Conservation (phyloP, 495 filamentous ascomycete species). For the Cenococcum geophilum region DNA sequence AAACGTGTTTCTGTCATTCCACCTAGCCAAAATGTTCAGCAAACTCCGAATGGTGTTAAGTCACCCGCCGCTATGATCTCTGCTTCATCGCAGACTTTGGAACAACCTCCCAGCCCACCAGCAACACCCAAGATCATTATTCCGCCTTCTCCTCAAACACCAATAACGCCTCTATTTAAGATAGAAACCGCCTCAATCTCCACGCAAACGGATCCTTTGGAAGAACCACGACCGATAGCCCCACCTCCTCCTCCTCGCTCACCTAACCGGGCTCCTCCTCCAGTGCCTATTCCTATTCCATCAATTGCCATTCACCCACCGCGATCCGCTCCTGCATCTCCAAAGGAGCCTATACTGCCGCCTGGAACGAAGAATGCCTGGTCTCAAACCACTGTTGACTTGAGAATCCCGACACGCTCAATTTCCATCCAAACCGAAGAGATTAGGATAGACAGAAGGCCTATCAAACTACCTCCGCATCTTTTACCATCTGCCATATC, state of each 20-base stretch:
- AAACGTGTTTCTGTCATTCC: constrained; percentile 51
- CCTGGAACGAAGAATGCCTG: constrained; percentile 58
- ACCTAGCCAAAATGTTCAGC: constrained; percentile 36
- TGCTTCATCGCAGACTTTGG: constrained; percentile 63
- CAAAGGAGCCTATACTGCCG: constrained; percentile 54
- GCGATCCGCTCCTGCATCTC: constrained; percentile 57
- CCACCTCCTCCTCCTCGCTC: constrained; percentile 15
- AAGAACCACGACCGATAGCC: constrained; percentile 29
- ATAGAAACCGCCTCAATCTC: constrained; percentile 50
- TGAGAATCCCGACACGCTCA: constrained; percentile 42
- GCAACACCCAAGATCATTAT: constrained; percentile 51
- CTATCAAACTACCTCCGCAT: constrained; percentile 67
- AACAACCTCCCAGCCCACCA: constrained; percentile 60
- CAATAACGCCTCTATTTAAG: constrained; percentile 18
- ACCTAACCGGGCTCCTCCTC: constrained; percentile 32
- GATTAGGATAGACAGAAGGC: constrained; percentile 69
- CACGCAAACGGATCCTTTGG: constrained; percentile 64
- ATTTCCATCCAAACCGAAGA: constrained; percentile 78
- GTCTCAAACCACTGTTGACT: constrained; percentile 47
- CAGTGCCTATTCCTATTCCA: constrained; percentile 46
- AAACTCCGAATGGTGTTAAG: constrained; percentile 9
- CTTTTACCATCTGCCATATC: constrained; percentile 66
- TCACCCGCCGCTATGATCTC: constrained; percentile 55
- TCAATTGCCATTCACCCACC: constrained; percentile 63
- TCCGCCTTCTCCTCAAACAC: constrained; percentile 36